Percentiles rank a stretch among this genome's conserved stretches.
Conservation (phyloP, 139 green algal genomes). For the Pleodorina starrii region DNA sequence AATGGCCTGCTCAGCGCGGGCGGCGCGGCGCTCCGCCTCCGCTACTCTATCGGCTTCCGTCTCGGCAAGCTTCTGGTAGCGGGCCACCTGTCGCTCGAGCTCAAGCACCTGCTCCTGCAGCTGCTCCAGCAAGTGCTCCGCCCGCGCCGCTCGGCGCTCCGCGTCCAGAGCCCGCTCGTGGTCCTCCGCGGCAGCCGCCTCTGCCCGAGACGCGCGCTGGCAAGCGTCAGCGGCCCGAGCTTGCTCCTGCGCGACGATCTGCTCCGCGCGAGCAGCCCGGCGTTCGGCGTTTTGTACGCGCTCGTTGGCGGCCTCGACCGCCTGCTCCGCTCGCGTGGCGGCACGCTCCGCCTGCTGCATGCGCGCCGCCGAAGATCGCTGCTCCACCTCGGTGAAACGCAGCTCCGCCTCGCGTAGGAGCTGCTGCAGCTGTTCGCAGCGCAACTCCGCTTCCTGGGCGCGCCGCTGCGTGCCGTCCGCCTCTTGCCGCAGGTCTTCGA, state of each 20-base stretch:
- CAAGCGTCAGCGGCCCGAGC: not conserved
- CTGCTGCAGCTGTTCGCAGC: constrained; percentile 4
- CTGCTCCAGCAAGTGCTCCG: constrained; percentile 16
- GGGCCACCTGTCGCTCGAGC: not conserved
- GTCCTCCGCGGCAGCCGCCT: not conserved
- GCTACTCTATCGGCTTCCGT: not conserved
- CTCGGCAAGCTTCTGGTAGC: not conserved
- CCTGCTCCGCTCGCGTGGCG: not conserved
- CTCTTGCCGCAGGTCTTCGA: constrained; percentile 24
- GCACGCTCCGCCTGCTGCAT: not conserved
- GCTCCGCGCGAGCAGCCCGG: constrained; percentile 17
- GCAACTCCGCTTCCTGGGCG: not conserved
- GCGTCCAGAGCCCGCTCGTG: constrained; percentile 21
- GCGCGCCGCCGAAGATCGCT: not conserved
- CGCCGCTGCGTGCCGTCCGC: not conserved
- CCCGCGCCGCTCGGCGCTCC: constrained; percentile 14
- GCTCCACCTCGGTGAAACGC: not conserved
- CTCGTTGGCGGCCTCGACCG: not conserved
- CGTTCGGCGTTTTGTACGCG: not conserved
- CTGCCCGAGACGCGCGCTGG: not conserved
- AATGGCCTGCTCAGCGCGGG: not conserved
- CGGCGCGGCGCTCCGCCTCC: not conserved
- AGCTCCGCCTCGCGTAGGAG: not conserved
- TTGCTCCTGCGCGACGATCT: constrained; percentile 8
- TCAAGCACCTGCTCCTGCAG: not conserved